Evolutionary conservation across 257 asterid species (phyloP), one percentile per base, ranked within the genome.

Genomic region (Prunella vulgaris): DNA sequence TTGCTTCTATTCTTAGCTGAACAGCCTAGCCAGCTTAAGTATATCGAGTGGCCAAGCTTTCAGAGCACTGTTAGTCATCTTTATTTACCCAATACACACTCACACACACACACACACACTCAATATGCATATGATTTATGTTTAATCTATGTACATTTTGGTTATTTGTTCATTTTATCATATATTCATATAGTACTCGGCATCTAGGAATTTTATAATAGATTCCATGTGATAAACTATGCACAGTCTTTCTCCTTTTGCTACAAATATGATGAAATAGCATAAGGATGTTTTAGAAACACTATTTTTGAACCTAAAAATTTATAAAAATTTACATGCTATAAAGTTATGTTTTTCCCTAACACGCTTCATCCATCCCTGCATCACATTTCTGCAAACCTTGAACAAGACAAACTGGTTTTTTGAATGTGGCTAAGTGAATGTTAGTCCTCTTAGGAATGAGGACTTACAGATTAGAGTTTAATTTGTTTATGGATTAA

Each of bases 21-120:
- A 52, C 89, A 84, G 56, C 89, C 89, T 8, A 73, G 89, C 79
- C 87, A 84, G 69, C 77, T 84, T 14, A 84, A 77, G 78, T 84
- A 84, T 72, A 77, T 84, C 33, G 89, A 84, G 76, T 84, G 89
- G 89, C 89, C 89, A 69, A 82, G 79, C 73, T 82, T 84, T 54
- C 83, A 70, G 56, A 79, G 76, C 85, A 84, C 87, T 83, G 89
- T 84, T 72, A 81, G 89, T 74, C 60, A 58, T 52, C 59, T 21
- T 18, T 20, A 51, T 27, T 20, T 27, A 20, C 21, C 24, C 24
- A 48, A 14, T 44, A 48, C 3, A 15, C 22, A 48, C n/a, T n/a
- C n/a, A n/a, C n/a, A n/a, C n/a, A n/a, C n/a, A n/a, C 17, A 13
- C 53, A 46, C 56, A 17, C 56, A 48, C 10, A 18, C 59, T 17